Evolutionary conservation across 306 rosid genomes (phyloP).

Genomic region (Cicer arietinum): DNA sequence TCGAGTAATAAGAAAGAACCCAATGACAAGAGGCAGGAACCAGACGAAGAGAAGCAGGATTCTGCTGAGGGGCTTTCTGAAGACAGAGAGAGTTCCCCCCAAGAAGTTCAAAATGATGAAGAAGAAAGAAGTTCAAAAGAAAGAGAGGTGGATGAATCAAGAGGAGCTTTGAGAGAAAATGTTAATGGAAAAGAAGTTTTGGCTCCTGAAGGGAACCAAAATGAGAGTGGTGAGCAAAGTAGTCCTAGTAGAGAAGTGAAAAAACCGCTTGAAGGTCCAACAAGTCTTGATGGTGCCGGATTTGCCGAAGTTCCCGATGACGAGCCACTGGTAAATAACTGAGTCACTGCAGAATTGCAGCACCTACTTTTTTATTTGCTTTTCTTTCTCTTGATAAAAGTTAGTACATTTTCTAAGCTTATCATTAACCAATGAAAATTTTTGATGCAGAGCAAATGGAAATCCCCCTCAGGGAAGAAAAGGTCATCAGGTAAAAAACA

Average conservation of each 20-base stretch:
- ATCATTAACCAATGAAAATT: slow-evolving; percentile 18
- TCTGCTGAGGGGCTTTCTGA: slow-evolving; percentile 52
- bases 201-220: slow-evolving; percentile 59
- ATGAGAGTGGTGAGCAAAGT: slow-evolving; percentile 48
- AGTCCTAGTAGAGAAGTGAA: slow-evolving; percentile 45
- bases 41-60: slow-evolving; percentile 54
- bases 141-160: slow-evolving; percentile 53
- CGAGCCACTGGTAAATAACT: slow-evolving; percentile 82
- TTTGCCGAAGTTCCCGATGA: slow-evolving; percentile 75
- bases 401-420: slow-evolving; percentile 11
- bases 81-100: slow-evolving; percentile 45
- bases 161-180: slow-evolving; percentile 53
- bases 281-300: slow-evolving; percentile 35
- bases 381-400: neutral
- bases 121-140: slow-evolving; percentile 60
- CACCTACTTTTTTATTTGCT: neutral
- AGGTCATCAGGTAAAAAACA: slow-evolving; percentile 53
- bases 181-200: slow-evolving; percentile 49
- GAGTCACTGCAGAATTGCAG: slow-evolving; percentile 39
- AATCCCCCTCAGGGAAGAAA: slow-evolving; percentile 63
- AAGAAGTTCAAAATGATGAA: slow-evolving; percentile 52
- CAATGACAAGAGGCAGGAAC: slow-evolving; percentile 53
- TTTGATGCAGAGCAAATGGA: slow-evolving; percentile 81
- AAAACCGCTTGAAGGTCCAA: slow-evolving; percentile 37
- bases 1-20: slow-evolving; percentile 47